These are phyloP conservation scores for Actinidia polygama DNA, from an alignment of 179 eudicot genomes.

Conservation along the genomic window DNA sequence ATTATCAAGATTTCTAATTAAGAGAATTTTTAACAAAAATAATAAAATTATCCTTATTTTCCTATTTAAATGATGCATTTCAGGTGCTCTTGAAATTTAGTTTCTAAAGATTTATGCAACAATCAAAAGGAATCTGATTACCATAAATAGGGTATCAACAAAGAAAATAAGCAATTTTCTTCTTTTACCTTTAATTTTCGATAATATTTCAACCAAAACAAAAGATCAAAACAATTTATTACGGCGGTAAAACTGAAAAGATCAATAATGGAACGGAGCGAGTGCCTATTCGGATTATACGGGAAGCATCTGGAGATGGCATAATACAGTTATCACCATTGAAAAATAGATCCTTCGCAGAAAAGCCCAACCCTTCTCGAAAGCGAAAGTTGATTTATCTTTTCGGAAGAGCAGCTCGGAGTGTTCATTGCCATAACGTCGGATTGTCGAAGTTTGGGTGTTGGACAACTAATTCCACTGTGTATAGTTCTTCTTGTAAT, in stretches of 20 bases:
- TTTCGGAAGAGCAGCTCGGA: slow-evolving; percentile 71
- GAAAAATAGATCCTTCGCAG: slow-evolving; percentile 74
- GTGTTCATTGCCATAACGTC: slow-evolving; percentile 68
- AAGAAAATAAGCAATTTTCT: no score
- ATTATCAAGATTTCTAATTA: no score
- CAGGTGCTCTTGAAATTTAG: neutral
- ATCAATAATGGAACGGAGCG: neutral
- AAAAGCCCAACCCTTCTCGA: slow-evolving; percentile 81
- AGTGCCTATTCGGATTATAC: slow-evolving; percentile 43
- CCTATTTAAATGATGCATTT: no score
- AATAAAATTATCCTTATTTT: neutral
- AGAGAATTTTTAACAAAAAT: no score
- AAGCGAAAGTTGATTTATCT: slow-evolving; percentile 58
- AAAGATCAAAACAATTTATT: no score
- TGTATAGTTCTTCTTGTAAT: slow-evolving; percentile 79
- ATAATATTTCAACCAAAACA: no score
- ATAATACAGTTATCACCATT: slow-evolving; percentile 82
- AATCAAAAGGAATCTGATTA: neutral
- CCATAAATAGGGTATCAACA: neutral
- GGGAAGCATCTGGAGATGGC: slow-evolving; percentile 81
- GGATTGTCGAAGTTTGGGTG: slow-evolving; percentile 84
- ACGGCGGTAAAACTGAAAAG: no score
- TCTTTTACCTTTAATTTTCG: no score
- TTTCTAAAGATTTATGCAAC: neutral
- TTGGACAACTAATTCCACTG: slow-evolving; percentile 76